Percentiles rank a stretch among this genome's conserved stretches.
phyloP scores from a whole-genome alignment of 2,329 filamentous ascomycete species.

The Neophaeococcomyces aloes region DNA sequence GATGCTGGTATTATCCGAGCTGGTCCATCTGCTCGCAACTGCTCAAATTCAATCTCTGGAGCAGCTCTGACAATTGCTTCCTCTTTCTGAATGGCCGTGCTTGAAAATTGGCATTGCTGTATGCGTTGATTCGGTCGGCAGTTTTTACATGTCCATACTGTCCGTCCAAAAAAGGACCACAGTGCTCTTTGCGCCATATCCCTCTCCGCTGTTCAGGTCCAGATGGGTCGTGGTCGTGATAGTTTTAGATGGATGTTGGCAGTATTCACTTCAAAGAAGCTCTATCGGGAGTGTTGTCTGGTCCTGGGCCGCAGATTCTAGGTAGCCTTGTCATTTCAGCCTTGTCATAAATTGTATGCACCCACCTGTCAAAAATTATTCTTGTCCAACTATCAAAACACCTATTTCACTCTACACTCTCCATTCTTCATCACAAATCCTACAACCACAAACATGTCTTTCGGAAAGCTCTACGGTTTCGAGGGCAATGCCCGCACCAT shows the following conservation, averaged over 20 bases:
- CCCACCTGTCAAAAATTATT: not conserved
- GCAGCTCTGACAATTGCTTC: conserved; percentile 27
- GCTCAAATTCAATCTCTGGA: conserved; percentile 34
- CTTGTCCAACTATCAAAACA: conserved; percentile 10
- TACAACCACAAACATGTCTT: conserved; percentile 61
- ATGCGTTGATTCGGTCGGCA: conserved; percentile 5
- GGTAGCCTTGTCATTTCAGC: not conserved
- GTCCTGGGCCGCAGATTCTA: too few relatives aligned
- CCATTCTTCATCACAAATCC: conserved; percentile 12
- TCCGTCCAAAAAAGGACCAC: not conserved
- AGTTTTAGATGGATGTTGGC: not conserved
- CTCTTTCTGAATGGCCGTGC: conserved; percentile 13
- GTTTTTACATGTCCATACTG: not conserved
- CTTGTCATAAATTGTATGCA: not conserved
- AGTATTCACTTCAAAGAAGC: not conserved
- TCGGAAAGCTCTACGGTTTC: conserved; percentile 93
- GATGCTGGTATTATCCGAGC: conserved; percentile 73
- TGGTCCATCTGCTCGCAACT: conserved; percentile 28
- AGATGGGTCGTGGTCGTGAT: not conserved
- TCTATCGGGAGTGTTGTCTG: too few relatives aligned
- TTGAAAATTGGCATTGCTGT: conserved; percentile 10
- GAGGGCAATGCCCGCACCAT: conserved; percentile 33
- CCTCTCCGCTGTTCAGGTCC: not conserved
- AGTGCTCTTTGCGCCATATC: conserved; percentile 5
- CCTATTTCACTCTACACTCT: conserved; percentile 6